These are phyloP conservation scores for Rhynchospora breviuscula DNA, from an alignment of 176 grass and related monocot species.

Conservation along the genomic window DNA sequence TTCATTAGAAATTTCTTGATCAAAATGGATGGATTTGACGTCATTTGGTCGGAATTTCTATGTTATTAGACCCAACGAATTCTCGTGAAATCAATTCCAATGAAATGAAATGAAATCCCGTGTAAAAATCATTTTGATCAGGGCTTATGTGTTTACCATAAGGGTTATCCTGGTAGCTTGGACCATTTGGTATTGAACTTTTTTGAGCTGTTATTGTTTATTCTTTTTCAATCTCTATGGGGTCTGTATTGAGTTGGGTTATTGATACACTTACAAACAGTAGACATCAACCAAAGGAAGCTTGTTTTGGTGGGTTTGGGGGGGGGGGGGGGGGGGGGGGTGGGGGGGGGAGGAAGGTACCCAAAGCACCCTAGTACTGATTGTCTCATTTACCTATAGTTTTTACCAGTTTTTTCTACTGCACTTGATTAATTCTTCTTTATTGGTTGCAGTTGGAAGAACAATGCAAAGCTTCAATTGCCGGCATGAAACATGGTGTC, in stretches of 20 bases:
- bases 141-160: not conserved
- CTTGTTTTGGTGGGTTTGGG: too few species aligned
- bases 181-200: not conserved
- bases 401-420: not conserved
- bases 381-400: not conserved
- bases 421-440: not conserved
- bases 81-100: too few species aligned
- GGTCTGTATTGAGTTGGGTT: not conserved
- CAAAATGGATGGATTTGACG: too few species aligned
- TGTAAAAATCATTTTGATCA: too few species aligned
- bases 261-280: not conserved
- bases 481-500: conserved; percentile 48
- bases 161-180: not conserved
- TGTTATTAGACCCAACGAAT: too few species aligned
- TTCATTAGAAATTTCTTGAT: too few species aligned
- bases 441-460: conserved; percentile 75
- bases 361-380: not conserved
- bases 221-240: not conserved
- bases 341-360: not conserved
- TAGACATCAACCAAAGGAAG: not conserved
- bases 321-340: too few species aligned
- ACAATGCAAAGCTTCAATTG: conserved; percentile 84
- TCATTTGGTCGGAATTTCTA: too few species aligned
- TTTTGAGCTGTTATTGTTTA: not conserved
- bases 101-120: too few species aligned